Evolutionary conservation across 257 asterid genomes (phyloP), one percentile per base, ranked within the genome.

Genomic region (Fraxinus excelsior): DNA sequence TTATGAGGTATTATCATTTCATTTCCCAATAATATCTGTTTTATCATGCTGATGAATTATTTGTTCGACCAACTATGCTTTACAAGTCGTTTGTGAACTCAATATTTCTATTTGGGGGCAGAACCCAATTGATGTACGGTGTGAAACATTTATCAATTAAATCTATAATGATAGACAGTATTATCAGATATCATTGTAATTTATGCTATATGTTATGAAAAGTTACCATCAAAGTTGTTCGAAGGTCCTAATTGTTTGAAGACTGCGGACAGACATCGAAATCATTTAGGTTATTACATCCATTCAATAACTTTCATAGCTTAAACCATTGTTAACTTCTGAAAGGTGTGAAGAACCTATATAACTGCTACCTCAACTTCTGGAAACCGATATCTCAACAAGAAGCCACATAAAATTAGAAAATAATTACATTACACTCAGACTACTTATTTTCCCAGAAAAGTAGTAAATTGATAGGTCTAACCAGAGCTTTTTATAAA

Each of bases 311-410:
- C 66, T 51, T 40, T 73, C 76, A 40, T 28, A 35, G 75, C 83
- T 38, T 82, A 78, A 78, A 77, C 73, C 69, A 73, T 72, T 7
- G 32, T 80, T 26, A 78, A 75, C 73, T 70, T 73, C 78, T 49
- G 25, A 60, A 74, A 72, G 82, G 74, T 75, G 75, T 58, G 78
- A 68, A 49, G 83, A 60, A 60, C 60, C 79, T 56, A 34, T 82
- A 77, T 46, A 79, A 75, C 80, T 83, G 78, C 86, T 77, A 82
- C 56, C 44, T 71, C 76, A 87, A 75, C 94, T 73, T 81, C 88
- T 12, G 58, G 76, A 64, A 78, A 70, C 60, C n/a, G 92, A 85
- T 83, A 25, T 68, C 37, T 74, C 89, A 85, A 81, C 90, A 46
- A 76, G 28, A 71, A 68, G n/a, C 70, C 71, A 53, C 70, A 25